Base-by-base conservation (phyloP, 306 rosid species). In the Begonia fuchsioides region DNA sequence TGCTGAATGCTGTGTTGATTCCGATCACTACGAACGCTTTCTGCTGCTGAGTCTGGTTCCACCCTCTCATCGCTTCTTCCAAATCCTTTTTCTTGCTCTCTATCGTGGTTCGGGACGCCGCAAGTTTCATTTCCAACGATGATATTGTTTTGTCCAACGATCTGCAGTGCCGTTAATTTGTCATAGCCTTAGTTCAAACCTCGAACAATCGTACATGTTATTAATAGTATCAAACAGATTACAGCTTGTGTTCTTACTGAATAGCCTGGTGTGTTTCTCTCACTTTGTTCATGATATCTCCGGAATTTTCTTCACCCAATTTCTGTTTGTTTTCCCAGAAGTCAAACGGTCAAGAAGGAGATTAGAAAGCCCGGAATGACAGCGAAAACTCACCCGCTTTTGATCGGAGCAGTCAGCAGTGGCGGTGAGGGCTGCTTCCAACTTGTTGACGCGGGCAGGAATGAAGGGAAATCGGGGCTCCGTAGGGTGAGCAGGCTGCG, bases 1-100 rank as follows among this genome's bases (percentile, higher is more conserved):
- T 88, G 64, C 97, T 88, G 44, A 88, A 88, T 0, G 83, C 97
- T 8, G 97, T 88, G 49, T 88, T 88, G 17, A 88, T 81, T 17
- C 95, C 97, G 20, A 84, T 63, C 64, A 88, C 95, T 43, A 81
- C 95, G 20, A 88, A 84, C 43, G 86, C 95, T 61, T 72, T 84
- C 47, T 74, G 74, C 19, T 50, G 10, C 10, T 48, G 45, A 41
- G 35, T 66, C n/a, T 19, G 48, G n/a, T 53, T 52, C 14, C 26
- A 44, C 40, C 49, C 16, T 14, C 13, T 53, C 5, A 10, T 20
- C 11, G 9, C 18, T 59, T 13, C 52, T 57, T 68, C 40, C 55
- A 11, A 47, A 2, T 50, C 71, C 13, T 48, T 20, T 40, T 7
- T 63, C 35, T 65, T 67, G 44, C 67, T 70, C 26, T 2, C 26